Percentiles rank a stretch among this genome's conserved stretches.
phyloP scores from a whole-genome alignment of 1,284 basidiomycete genomes.

The Rhodotorula sp. region DNA sequence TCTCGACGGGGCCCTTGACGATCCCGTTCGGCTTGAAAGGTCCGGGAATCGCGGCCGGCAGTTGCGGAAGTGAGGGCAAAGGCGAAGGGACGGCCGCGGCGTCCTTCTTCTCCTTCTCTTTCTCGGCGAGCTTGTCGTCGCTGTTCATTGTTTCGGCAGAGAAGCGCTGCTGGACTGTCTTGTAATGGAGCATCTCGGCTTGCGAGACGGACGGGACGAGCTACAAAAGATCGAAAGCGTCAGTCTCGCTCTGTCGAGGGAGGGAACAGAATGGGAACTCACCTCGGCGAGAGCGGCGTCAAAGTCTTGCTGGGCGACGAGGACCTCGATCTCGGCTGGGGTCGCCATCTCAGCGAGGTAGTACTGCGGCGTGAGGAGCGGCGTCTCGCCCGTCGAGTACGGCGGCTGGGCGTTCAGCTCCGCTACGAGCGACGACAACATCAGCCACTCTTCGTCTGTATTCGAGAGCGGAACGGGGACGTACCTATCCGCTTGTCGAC shows the following conservation, averaged over 20 bases:
- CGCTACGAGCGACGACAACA: slow-evolving; percentile 47
- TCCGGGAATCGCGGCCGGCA: no score
- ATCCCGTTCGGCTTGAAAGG: not conserved
- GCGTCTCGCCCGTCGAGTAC: slow-evolving; percentile 57
- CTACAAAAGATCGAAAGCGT: not conserved
- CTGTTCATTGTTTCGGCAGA: slow-evolving; percentile 35
- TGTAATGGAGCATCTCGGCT: slow-evolving; percentile 86
- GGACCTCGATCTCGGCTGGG: slow-evolving; percentile 68
- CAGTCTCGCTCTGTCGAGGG: not conserved
- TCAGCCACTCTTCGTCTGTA: not conserved
- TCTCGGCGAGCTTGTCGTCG: slow-evolving; percentile 30
- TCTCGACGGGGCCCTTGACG: not conserved
- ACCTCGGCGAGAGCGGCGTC: slow-evolving; percentile 63
- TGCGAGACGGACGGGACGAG: slow-evolving; percentile 84
- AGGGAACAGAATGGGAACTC: not conserved
- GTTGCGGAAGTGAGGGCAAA: not conserved
- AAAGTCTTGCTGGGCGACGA: slow-evolving; percentile 75
- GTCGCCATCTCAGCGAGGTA: slow-evolving; percentile 83
- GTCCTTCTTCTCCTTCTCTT: slow-evolving; percentile 18
- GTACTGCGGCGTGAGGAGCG: slow-evolving; percentile 79
- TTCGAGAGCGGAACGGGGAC: slow-evolving; percentile 21
- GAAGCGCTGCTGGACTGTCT: slow-evolving; percentile 31
- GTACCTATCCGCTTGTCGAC: slow-evolving; percentile 70
- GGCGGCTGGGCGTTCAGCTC: slow-evolving; percentile 55
- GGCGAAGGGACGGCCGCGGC: not conserved